Evolutionary conservation across 2,329 filamentous ascomycete species (phyloP), one percentile per base, ranked within the genome.

Genomic region (Paecilomyces niveus): DNA sequence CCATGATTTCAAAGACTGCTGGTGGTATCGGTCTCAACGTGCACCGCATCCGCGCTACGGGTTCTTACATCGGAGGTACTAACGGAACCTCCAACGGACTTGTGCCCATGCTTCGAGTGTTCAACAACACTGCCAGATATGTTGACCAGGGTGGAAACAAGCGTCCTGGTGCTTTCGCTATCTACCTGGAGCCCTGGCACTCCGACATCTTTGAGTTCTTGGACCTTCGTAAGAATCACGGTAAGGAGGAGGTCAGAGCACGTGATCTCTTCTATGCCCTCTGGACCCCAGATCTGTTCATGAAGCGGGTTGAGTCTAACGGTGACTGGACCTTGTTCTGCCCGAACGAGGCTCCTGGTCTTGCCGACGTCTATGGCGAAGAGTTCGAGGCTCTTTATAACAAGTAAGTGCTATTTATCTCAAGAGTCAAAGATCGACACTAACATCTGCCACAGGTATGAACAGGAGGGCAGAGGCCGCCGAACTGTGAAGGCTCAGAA

Each of bases 81-180:
- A 99, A 99, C 72, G 94, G 94, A 67, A 96, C 93, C 59, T 99
- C 94, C 58, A 99, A 99, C 72, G 94, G 94, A 70, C 89, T 99
- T 66, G 88, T 96, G 58, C 94, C 94, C 64, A 97, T 99, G 94
- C 88, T 99, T 39, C 89, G 94, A 65, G 94, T 99, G 61, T 99
- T 92, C 85, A 97, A 99, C 84, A 97, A 99, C 83, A 99, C 94
- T 62, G 94, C 94, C 61, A 88, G 94, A 76, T 99, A 99, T 72
- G 94, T 99, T 62, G 94, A 99, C 72, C 94, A 99, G 78, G 94
- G 94, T 79, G 94, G 94, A 70, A 99, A 99, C 84, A 99, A 99
- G 86, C 90, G 94, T 58, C 94, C 94, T 31, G 94, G 94, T 78
- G 94, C 94, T 57, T 99, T 99, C 71, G 94, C 94, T 71, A 96